phyloP scores from a whole-genome alignment of 495 filamentous ascomycete genomes.

The Tuber melanosporum region DNA sequence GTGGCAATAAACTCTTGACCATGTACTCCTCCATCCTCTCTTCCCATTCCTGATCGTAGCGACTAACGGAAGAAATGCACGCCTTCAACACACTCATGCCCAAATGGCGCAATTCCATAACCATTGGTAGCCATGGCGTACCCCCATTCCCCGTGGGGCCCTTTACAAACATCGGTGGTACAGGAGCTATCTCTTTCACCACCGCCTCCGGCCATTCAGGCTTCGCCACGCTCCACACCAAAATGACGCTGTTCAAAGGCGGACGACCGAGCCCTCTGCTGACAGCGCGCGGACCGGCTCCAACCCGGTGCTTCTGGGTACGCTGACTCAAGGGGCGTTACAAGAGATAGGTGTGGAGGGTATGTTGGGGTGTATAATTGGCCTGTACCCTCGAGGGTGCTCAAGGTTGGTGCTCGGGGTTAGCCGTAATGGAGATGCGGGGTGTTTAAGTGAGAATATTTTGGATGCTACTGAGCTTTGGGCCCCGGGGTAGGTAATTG shows the following conservation, averaged over 20 bases:
- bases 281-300: constrained; percentile 49
- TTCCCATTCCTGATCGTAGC: background rate
- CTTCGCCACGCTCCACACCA: constrained; percentile 54
- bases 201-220: constrained; percentile 47
- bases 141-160: constrained; percentile 58
- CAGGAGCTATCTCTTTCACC: constrained; percentile 55
- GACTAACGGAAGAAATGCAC: constrained; percentile 40
- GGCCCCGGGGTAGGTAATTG: background rate
- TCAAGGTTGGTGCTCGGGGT: constrained; percentile 53
- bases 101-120: constrained; percentile 55
- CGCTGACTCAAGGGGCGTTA: constrained; percentile 60
- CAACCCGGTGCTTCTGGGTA: constrained; percentile 46
- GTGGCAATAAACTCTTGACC: constrained; percentile 56
- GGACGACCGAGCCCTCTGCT: constrained; percentile 49
- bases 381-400: constrained; percentile 50
- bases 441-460: constrained; percentile 53
- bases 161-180: constrained; percentile 49
- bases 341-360: constrained; percentile 57
- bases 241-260: constrained; percentile 57
- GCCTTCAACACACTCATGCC: constrained; percentile 58
- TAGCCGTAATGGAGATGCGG: constrained; percentile 49
- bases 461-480: constrained; percentile 16
- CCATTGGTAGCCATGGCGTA: constrained; percentile 50
- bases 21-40: constrained; percentile 44
- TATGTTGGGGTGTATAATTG: constrained; percentile 57